Evolutionary conservation across 2,329 filamentous ascomycete genomes (phyloP), one percentile per base, ranked within the genome.

Genomic region (Pseudogymnoascus sp.): DNA sequence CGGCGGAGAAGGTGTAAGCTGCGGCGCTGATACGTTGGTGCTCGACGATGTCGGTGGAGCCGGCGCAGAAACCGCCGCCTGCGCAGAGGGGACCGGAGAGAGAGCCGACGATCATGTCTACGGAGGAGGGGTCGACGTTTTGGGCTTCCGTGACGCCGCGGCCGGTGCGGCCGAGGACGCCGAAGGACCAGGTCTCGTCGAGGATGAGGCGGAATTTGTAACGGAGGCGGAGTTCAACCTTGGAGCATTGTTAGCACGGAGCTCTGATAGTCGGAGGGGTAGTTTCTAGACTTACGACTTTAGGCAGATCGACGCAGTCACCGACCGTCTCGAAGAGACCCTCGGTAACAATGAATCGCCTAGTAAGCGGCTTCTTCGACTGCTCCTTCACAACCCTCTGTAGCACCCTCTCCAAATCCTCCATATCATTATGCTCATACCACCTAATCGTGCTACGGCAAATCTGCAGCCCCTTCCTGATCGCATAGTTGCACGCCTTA

Each of bases 171-270:
- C 95, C 95, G 4, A 99, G 83, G 16, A 97, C 90, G 65, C 93
- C 96, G 74, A 97, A 99, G 0, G 93, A 97, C 88, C 91, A 96
- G 1, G 93, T 96, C 79, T 99, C 95, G 75, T 99, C 95, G 39
- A 99, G 86, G 68, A 97, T 96, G 64, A 99, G 85, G 71, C 95
- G 91, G 80, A 97, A 99, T 79, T 97, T 99, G 83, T 97, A 97
- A 75, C 89, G 90, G 69, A 93, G 86, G 77, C 97, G 97, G 69
- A 99, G 82, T 74, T 96, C 93, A 67, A 97, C 82, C 88, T 91
- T 68, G 3, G 14, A 60, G 16, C 11, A 6, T 64, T 31, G 57
- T 67, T 62, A 66, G 65, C 21, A 26, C 3, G 60, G 5, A n/a
- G 14, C 26, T 59, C 12, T 18, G 45, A 23, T 31, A 11, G 12